Evolutionary conservation across 768 basidiomycete species (phyloP).

Genomic region (Ramaria rubella): DNA sequence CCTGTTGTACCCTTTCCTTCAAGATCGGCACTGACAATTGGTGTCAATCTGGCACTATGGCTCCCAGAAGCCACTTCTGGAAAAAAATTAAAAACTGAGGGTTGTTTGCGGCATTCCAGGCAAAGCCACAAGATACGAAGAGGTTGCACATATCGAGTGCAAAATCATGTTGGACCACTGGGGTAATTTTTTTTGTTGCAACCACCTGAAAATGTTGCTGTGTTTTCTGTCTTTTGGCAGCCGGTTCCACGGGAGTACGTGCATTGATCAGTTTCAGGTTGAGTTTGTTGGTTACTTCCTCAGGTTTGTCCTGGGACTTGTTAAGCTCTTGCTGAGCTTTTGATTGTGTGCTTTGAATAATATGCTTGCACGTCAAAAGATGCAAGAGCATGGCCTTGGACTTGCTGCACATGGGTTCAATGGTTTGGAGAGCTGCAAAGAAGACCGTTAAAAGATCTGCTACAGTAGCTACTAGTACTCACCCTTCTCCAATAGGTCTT

Average conservation of each 20-base stretch:
- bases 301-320: neutral
- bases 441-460: neutral
- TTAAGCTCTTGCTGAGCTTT: neutral
- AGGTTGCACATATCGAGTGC: conserved; percentile 17
- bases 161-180: conserved; percentile 13
- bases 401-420: neutral
- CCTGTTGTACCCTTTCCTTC: neutral
- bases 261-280: neutral
- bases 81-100: conserved; percentile 17
- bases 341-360: neutral
- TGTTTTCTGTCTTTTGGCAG: neutral
- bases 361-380: neutral
- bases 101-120: conserved; percentile 23
- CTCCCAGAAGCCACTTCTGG: conserved; percentile 20
- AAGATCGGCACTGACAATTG: conserved; percentile 9
- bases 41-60: conserved; percentile 11
- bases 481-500: neutral
- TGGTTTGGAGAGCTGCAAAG: neutral
- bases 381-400: neutral
- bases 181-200: neutral
- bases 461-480: neutral
- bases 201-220: neutral
- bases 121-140: conserved; percentile 13
- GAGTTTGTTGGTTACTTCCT: neutral
- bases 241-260: neutral